Percentiles rank a stretch among this genome's conserved stretches.
These are phyloP conservation scores for Aspergillus hiratsukae DNA, from an alignment of 2,329 filamentous ascomycete species.

Conservation along the genomic window DNA sequence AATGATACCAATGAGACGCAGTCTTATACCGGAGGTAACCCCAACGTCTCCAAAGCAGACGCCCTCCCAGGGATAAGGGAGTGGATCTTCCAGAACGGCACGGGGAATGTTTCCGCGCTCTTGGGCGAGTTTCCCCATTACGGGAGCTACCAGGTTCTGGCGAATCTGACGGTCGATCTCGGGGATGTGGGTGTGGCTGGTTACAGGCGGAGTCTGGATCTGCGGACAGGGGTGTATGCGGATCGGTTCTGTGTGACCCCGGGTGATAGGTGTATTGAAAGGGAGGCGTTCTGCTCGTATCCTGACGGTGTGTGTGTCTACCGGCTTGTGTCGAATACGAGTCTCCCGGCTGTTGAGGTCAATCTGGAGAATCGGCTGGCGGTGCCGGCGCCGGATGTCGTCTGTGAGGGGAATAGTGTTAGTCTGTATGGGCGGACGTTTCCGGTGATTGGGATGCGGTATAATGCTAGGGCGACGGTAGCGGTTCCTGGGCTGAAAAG, in stretches of 20 bases:
- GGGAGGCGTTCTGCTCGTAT: slow-evolving; percentile 20
- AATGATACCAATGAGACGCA: not conserved
- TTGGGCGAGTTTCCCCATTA: slow-evolving; percentile 13
- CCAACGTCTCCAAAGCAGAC: slow-evolving; percentile 11
- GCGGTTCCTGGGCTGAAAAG: slow-evolving; percentile 27
- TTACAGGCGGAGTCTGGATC: slow-evolving; percentile 15
- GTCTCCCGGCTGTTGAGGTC: slow-evolving; percentile 41
- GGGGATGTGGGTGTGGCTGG: slow-evolving; percentile 3
- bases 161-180: slow-evolving; percentile 20
- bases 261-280: not conserved
- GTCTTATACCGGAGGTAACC: slow-evolving; percentile 17
- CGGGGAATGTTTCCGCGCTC: slow-evolving; percentile 15
- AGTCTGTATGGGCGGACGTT: slow-evolving; percentile 36
- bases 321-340: slow-evolving; percentile 21
- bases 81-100: slow-evolving; percentile 19
- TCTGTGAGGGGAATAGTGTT: slow-evolving; percentile 30
- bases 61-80: slow-evolving; percentile 15
- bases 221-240: slow-evolving; percentile 7
- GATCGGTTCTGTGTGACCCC: not conserved
- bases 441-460: slow-evolving; percentile 26
- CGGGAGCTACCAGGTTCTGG: slow-evolving; percentile 19
- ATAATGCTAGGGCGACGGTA: slow-evolving; percentile 23
- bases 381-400: slow-evolving; percentile 21
- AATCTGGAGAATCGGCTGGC: slow-evolving; percentile 42
- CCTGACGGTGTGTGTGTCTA: slow-evolving; percentile 42